These are phyloP conservation scores for Talaromyces islandicus DNA, from an alignment of 2,329 filamentous ascomycete species.

Conservation along the genomic window DNA sequence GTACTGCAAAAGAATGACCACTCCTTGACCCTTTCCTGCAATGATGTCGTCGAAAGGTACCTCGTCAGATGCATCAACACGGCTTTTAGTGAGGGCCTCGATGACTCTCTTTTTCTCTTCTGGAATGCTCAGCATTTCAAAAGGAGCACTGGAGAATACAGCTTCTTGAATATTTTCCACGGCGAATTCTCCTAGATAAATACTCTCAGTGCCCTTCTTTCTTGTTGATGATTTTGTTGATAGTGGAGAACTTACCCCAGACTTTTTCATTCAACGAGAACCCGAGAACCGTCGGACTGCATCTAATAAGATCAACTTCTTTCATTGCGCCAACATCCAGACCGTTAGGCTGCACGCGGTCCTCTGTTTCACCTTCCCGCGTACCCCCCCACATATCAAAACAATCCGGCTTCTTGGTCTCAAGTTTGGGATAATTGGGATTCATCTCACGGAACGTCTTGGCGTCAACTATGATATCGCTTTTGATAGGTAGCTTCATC, in stretches of 20 bases:
- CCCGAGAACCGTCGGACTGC: conserved; percentile 11
- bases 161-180: conserved; percentile 16
- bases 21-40: conserved; percentile 3
- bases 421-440: too few species aligned
- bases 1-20: conserved; percentile 8
- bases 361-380: too few species aligned
- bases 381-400: too few species aligned
- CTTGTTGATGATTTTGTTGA: too few species aligned
- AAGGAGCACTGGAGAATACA: conserved; percentile 12
- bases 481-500: too few species aligned
- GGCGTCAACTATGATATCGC: too few species aligned
- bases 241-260: conserved; percentile 5
- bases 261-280: conserved; percentile 11
- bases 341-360: too few species aligned
- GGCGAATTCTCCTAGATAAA: conserved; percentile 13
- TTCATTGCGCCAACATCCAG: too few species aligned
- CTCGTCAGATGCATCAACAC: neutral
- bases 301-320: neutral
- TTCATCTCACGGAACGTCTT: too few species aligned
- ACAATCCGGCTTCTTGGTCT: too few species aligned
- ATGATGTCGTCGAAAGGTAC: neutral
- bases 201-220: too few species aligned
- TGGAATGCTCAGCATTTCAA: conserved; percentile 16
- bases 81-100: neutral
- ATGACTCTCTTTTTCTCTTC: conserved; percentile 3